Conservation (phyloP, 805 yeast species). For the Blastobotrys robertii region DNA sequence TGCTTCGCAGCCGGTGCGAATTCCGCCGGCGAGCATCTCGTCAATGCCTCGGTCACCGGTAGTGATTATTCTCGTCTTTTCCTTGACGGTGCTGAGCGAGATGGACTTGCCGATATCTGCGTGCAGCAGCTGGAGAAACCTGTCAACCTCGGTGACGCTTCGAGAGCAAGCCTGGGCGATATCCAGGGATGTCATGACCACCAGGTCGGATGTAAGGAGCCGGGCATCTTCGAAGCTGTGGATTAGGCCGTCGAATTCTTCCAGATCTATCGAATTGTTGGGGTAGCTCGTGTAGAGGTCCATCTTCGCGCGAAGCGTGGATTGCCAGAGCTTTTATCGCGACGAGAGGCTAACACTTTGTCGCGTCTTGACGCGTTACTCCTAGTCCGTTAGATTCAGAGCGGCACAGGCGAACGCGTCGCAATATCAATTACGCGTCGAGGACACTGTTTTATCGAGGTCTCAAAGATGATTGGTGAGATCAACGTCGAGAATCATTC, state of each 20-base stretch:
- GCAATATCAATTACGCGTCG: no score
- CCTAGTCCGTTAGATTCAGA: no score
- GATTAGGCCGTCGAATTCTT: slow-evolving; percentile 11
- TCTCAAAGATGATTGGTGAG: no score
- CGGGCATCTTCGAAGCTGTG: slow-evolving; percentile 8
- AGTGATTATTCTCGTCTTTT: slow-evolving; percentile 22
- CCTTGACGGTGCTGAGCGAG: background rate
- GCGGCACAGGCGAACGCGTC: no score
- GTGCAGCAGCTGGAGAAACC: slow-evolving; percentile 6
- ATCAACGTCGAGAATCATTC: no score
- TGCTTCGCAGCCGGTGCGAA: slow-evolving; percentile 28
- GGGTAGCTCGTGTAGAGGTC: slow-evolving; percentile 12
- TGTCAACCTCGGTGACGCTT: slow-evolving; percentile 9
- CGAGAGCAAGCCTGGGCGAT: slow-evolving; percentile 6
- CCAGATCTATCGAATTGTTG: background rate
- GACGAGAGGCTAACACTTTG: no score
- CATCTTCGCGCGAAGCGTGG: background rate
- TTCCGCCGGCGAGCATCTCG: slow-evolving; percentile 43
- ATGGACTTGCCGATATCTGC: background rate
- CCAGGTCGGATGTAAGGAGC: slow-evolving; percentile 9
- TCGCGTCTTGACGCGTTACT: no score
- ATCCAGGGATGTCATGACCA: slow-evolving; percentile 4
- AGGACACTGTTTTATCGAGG: no score
- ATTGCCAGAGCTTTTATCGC: no score
- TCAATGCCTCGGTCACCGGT: slow-evolving; percentile 48